A percentile compares a stretch with the other conserved stretches of the same genome.
Conservation (phyloP, 257 asterid species). For the Perilla frutescens region DNA sequence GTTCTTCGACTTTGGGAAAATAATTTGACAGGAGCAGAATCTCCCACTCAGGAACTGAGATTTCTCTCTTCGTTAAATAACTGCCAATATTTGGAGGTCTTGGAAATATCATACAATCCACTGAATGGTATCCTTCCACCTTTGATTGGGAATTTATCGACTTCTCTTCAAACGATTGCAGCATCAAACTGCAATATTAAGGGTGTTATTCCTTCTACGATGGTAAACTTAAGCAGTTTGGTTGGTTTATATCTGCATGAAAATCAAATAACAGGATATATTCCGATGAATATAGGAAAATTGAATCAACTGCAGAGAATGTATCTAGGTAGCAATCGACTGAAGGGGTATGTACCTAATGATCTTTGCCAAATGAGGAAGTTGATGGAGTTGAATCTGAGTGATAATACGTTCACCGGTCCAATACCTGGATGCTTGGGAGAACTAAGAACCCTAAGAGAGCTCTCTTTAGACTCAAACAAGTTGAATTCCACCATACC, state of each 20-base stretch:
- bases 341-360: conserved; percentile 34
- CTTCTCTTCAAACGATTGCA: neutral
- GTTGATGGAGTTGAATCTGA: conserved; percentile 26
- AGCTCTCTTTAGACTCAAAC: conserved; percentile 26
- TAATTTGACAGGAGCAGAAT: too few relatives aligned
- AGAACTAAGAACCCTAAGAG: conserved; percentile 26
- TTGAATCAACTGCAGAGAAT: conserved; percentile 28
- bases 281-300: conserved; percentile 37
- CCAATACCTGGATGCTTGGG: conserved; percentile 44
- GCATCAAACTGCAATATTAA: neutral
- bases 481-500: neutral
- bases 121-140: conserved; percentile 34
- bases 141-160: conserved; percentile 34
- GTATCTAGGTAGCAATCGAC: conserved; percentile 23
- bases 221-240: conserved; percentile 38
- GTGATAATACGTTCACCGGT: conserved; percentile 35
- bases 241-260: neutral
- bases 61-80: conserved; percentile 39
- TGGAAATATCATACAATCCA: conserved; percentile 30
- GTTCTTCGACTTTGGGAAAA: neutral
- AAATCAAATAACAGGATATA: conserved; percentile 34
- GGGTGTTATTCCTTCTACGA: conserved; percentile 35
- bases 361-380: conserved; percentile 33
- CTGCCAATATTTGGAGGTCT: conserved; percentile 20
- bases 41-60: neutral